phyloP scores from a whole-genome alignment of 805 yeast genomes.

The Ogataea wickerhamii region DNA sequence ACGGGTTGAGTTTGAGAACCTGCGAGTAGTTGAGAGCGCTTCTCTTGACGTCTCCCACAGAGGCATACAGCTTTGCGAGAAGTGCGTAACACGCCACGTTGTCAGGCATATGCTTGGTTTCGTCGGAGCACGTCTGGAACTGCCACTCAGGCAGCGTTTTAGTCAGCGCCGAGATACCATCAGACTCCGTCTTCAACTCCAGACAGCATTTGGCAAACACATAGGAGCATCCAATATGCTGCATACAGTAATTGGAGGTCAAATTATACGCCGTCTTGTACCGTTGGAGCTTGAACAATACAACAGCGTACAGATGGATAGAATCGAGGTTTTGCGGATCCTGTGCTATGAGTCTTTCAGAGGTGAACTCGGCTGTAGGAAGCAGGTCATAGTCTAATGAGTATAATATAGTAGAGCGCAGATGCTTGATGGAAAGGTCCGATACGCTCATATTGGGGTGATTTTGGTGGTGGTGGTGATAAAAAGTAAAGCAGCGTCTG shows the following conservation, averaged over 20 bases:
- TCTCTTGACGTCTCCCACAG: constrained; percentile 57
- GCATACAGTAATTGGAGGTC: constrained; percentile 35
- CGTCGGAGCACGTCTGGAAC: constrained; percentile 5
- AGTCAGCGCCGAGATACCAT: constrained; percentile 56
- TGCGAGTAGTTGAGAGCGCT: constrained; percentile 65
- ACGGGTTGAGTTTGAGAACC: constrained; percentile 73
- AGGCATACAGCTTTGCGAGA: constrained; percentile 63
- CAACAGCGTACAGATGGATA: constrained; percentile 64
- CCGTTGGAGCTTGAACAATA: constrained; percentile 55
- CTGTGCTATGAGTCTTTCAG: constrained; percentile 74
- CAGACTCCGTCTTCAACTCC: constrained; percentile 48
- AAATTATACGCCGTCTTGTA: constrained; percentile 60
- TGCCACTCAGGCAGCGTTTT: constrained; percentile 38
- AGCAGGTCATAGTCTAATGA: constrained; percentile 67
- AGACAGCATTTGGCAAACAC: constrained; percentile 68
- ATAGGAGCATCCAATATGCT: constrained; percentile 73
- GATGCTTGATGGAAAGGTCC: constrained; percentile 31
- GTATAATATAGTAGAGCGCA: constrained; percentile 61
- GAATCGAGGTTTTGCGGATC: constrained; percentile 55
- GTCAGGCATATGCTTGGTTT: constrained; percentile 48
- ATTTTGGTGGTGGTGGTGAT: too few species aligned
- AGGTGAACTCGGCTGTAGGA: constrained; percentile 78
- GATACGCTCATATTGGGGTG: constrained; percentile 19
- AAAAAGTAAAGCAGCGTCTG: too few species aligned
- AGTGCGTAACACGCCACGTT: constrained; percentile 63